Evolutionary conservation across 305 asterid genomes (phyloP).

Genomic region (Fraxinus floribunda): DNA sequence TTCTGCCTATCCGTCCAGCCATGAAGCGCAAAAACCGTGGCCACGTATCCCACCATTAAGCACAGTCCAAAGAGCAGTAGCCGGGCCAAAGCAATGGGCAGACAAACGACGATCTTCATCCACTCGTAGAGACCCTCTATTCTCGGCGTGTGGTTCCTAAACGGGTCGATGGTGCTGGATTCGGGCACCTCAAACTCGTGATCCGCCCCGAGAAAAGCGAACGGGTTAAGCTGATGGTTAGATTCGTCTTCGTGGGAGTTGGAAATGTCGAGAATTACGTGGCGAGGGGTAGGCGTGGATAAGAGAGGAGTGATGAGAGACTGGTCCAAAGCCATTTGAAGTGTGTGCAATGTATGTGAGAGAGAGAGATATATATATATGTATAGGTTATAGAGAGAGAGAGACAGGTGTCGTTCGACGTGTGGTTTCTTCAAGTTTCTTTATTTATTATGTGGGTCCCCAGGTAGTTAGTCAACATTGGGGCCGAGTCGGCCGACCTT

Average conservation of each 20-base stretch:
- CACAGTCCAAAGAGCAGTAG: slow-evolving; percentile 63
- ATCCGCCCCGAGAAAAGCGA: slow-evolving; percentile 55
- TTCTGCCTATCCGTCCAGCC: slow-evolving; percentile 85
- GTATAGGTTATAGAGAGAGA: not conserved
- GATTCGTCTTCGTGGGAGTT: slow-evolving; percentile 27
- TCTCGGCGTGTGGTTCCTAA: slow-evolving; percentile 57
- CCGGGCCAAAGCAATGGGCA: slow-evolving; percentile 68
- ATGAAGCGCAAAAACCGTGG: slow-evolving; percentile 53
- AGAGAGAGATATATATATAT: not conserved
- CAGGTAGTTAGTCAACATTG: not conserved
- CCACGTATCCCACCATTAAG: slow-evolving; percentile 66
- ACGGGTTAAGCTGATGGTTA: slow-evolving; percentile 39
- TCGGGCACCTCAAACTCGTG: slow-evolving; percentile 58
- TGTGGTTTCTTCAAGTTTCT: not conserved
- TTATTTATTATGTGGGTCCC: not conserved
- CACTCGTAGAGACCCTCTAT: slow-evolving; percentile 90
- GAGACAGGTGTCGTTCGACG: not conserved
- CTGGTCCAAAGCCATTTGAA: slow-evolving; percentile 41
- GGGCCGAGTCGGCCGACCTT: not conserved
- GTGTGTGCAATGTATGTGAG: not conserved
- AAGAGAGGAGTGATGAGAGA: slow-evolving; percentile 67
- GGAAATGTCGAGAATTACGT: slow-evolving; percentile 55
- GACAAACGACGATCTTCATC: slow-evolving; percentile 68
- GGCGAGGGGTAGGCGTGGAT: slow-evolving; percentile 35
- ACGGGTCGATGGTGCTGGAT: slow-evolving; percentile 75